Conservation (phyloP, 1,284 basidiomycete species). For the Leccinum laetum region DNA sequence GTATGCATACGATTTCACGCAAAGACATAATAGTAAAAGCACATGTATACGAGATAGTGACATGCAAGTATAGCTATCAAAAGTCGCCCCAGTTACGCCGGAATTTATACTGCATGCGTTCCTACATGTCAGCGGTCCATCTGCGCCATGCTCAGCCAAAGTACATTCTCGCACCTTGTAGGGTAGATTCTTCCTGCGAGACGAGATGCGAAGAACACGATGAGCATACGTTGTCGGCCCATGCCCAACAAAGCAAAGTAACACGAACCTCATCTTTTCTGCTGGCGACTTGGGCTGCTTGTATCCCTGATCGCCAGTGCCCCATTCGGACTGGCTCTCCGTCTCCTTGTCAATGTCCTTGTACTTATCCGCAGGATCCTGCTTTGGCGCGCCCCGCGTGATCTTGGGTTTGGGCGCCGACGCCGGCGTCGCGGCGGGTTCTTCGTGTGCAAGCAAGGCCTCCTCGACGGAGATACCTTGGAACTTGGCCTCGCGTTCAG, state of each 20-base stretch:
- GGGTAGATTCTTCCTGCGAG: constrained; percentile 67
- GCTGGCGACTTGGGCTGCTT: constrained; percentile 66
- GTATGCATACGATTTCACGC: constrained; percentile 20
- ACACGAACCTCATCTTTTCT: constrained; percentile 64
- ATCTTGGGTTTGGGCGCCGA: constrained; percentile 47
- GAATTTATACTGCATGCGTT: constrained; percentile 83
- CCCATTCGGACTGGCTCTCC: constrained; percentile 64
- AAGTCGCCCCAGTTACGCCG: constrained; percentile 84
- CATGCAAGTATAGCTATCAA: constrained; percentile 34
- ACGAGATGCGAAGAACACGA: neutral
- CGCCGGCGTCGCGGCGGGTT: neutral
- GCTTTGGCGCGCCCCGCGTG: constrained; percentile 56
- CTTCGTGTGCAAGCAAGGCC: constrained; percentile 51
- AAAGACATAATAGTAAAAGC: constrained; percentile 5
- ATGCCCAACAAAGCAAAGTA: accelerated
- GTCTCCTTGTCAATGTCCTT: constrained; percentile 52
- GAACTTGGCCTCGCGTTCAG: constrained; percentile 77
- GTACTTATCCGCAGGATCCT: constrained; percentile 63
- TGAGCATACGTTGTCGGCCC: neutral
- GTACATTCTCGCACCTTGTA: constrained; percentile 68
- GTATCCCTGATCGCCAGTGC: constrained; percentile 71
- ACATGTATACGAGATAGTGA: constrained; percentile 14
- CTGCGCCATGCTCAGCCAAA: constrained; percentile 5
- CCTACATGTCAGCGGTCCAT: constrained; percentile 47
- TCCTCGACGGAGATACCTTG: constrained; percentile 81